Conservation (phyloP, 106 monocot genomes). For the Dendrobium officinale region DNA sequence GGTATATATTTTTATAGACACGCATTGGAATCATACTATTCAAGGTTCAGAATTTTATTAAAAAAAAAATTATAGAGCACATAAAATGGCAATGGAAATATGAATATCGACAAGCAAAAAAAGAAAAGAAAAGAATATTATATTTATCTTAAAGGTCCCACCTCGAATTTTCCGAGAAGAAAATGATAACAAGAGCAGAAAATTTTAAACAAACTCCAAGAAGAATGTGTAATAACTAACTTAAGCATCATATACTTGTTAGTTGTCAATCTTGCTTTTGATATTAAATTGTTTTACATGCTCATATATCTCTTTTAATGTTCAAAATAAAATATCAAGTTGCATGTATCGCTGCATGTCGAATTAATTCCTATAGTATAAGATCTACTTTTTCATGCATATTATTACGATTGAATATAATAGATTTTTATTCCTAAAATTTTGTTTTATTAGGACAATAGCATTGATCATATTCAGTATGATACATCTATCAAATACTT, state of each 20-base stretch:
- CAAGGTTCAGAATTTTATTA: not conserved
- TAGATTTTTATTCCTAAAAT: too few relatives aligned
- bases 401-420: too few relatives aligned
- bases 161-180: not conserved
- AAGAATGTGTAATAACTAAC: not conserved
- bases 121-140: conserved; percentile 13
- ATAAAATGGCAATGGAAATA: not conserved
- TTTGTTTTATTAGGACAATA: too few relatives aligned
- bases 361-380: too few relatives aligned
- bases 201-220: not conserved
- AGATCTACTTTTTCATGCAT: too few relatives aligned
- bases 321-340: too few relatives aligned
- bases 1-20: not conserved
- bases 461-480: too few relatives aligned
- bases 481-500: too few relatives aligned
- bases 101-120: conserved; percentile 1
- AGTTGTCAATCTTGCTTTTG: not conserved
- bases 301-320: too few relatives aligned
- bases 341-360: too few relatives aligned
- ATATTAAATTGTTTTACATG: too few relatives aligned
- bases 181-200: not conserved
- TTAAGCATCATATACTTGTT: not conserved
- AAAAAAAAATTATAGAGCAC: not conserved
- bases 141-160: conserved; percentile 2
- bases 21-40: not conserved